phyloP scores from a whole-genome alignment of 768 basidiomycete species.

The Lactarius trivialis region DNA sequence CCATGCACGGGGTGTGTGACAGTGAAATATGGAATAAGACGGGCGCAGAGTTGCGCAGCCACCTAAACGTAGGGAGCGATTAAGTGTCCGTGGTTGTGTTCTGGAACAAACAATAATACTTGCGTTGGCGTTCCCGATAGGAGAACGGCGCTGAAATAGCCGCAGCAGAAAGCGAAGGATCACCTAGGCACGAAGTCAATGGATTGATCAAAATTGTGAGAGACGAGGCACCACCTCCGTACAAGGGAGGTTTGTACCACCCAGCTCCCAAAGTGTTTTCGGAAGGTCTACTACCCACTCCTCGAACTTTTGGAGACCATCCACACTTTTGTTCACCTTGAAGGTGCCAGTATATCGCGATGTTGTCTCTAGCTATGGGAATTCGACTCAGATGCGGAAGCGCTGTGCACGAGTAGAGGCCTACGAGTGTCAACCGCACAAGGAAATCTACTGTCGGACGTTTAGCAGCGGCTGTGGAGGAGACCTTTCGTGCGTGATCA shows the following conservation, averaged over 20 bases:
- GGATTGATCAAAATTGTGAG: not conserved
- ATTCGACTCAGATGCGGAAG: not conserved
- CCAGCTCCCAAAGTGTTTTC: conserved; percentile 80
- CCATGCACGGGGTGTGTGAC: conserved; percentile 73
- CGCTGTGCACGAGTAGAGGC: conserved; percentile 21
- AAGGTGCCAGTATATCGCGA: conserved; percentile 47
- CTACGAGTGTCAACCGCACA: conserved; percentile 60
- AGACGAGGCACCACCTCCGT: conserved; percentile 47
- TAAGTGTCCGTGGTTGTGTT: conserved; percentile 10
- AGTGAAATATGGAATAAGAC: conserved; percentile 74
- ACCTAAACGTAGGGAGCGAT: conserved; percentile 31
- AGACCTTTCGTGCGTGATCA: conserved; percentile 55
- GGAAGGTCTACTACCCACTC: conserved; percentile 77
- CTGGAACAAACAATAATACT: conserved; percentile 22
- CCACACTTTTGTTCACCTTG: conserved; percentile 30
- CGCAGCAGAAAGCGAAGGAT: conserved; percentile 62
- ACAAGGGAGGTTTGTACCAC: conserved; percentile 44
- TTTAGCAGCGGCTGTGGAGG: conserved; percentile 60
- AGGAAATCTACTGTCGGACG: conserved; percentile 68
- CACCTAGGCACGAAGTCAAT: conserved; percentile 30
- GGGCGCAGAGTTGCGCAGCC: conserved; percentile 43
- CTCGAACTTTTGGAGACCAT: conserved; percentile 33
- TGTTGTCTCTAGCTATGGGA: conserved; percentile 51
- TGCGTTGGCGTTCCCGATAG: conserved; percentile 40
- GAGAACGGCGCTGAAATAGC: conserved; percentile 48